phyloP scores from a whole-genome alignment of 257 asterid species.

The Capsicum chinense region DNA sequence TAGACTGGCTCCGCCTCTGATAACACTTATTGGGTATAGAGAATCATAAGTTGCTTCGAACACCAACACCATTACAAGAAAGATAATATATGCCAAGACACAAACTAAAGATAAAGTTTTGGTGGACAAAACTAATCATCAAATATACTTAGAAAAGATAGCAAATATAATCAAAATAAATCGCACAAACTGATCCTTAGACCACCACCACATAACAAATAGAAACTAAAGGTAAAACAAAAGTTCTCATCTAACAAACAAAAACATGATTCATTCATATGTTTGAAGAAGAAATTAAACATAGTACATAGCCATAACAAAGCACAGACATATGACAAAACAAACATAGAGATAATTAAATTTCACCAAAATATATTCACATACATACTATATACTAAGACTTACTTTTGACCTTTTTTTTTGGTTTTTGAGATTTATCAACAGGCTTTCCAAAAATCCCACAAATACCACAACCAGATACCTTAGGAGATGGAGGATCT shows the following conservation, averaged over 20 bases:
- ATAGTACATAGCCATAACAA: background rate
- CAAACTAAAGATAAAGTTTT: too few species aligned
- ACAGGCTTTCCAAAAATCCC: conserved; percentile 45
- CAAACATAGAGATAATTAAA: background rate
- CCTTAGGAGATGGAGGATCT: conserved; percentile 60
- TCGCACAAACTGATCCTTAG: too few species aligned
- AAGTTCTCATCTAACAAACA: background rate
- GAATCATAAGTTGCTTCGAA: too few species aligned
- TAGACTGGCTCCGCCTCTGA: too few species aligned
- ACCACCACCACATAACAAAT: too few species aligned
- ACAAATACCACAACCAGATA: conserved; percentile 51
- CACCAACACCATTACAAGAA: too few species aligned
- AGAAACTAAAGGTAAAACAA: background rate
- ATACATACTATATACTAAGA: conserved; percentile 6
- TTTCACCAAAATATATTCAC: background rate
- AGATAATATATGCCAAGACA: too few species aligned
- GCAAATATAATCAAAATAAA: too few species aligned
- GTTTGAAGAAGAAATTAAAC: background rate
- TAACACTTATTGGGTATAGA: too few species aligned
- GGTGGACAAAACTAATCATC: too few species aligned
- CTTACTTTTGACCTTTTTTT: conserved; percentile 36
- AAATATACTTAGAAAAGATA: too few species aligned
- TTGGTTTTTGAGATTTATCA: conserved; percentile 30
- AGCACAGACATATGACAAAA: background rate
- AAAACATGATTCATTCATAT: background rate